Evolutionary conservation across 257 asterid species (phyloP).

Genomic region (Solanum lycopersicoides): DNA sequence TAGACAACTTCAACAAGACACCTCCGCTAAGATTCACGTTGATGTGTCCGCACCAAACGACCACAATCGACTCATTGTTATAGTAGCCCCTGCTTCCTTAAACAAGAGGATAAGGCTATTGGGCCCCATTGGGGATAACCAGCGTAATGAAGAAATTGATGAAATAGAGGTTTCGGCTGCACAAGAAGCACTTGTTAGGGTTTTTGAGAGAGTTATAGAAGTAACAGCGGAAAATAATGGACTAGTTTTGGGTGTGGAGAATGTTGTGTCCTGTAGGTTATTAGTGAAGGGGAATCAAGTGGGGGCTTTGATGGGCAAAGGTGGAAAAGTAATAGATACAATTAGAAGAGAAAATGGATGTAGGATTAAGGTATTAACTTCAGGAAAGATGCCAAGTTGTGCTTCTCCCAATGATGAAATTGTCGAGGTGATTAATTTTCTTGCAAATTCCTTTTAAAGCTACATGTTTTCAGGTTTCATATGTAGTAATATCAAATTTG

Average conservation of each 20-base stretch:
- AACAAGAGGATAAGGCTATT: constrained; percentile 13
- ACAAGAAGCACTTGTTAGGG: constrained; percentile 64
- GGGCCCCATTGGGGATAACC: background rate
- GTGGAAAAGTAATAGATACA: constrained; percentile 59
- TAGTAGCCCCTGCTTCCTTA: constrained; percentile 29
- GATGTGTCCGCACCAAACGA: constrained; percentile 27
- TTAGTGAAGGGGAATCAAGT: constrained; percentile 44
- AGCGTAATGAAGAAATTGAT: background rate
- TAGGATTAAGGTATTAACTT: constrained; percentile 40
- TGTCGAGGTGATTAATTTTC: constrained; percentile 54
- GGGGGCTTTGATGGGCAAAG: constrained; percentile 70
- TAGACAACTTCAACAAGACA: constrained; percentile 51
- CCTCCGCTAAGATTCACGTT: constrained; percentile 50
- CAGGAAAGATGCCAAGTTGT: constrained; percentile 23
- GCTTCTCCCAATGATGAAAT: constrained; percentile 35
- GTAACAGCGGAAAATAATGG: constrained; percentile 53
- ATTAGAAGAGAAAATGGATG: constrained; percentile 65
- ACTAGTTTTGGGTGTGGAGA: constrained; percentile 20
- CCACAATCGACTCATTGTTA: constrained; percentile 45
- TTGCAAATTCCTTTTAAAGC: background rate
- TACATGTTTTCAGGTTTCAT: background rate
- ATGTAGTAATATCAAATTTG: background rate
- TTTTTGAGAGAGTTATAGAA: constrained; percentile 65
- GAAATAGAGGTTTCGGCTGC: constrained; percentile 54
- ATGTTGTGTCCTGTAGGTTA: constrained; percentile 50